Evolutionary conservation across 1,284 basidiomycete species (phyloP), one percentile per base, ranked within the genome.

Genomic region (Moesziomyces sp.): DNA sequence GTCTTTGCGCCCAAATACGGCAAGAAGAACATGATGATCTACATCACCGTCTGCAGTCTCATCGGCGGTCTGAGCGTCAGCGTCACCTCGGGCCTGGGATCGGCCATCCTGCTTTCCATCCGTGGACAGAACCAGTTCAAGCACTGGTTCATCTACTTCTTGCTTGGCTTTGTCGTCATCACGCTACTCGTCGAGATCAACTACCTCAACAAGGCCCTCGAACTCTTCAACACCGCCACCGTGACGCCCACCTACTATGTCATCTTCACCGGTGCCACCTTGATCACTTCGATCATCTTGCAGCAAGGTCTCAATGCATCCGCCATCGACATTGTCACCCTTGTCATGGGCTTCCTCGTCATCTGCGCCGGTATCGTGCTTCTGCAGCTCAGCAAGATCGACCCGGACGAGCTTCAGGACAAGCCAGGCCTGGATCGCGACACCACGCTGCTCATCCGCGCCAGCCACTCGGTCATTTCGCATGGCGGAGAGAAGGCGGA

Each of bases 41-140:
- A 98, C 85, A 84, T 84, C 52, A 75, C 80, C 52, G 64, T 82
- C 30, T 99, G 96, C 85, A 94, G 92, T 72, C 90, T 98, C 87
- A 97, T 98, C 80, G 96, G 96, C 28, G 96, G 97, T 1, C 91
- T 99, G 65, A 93, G 91, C 69, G 96, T 99, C 76, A 94, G 92
- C 77, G 95, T 96, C 63, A 97, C 94, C 3, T 94, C 93, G 46
- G 96, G 96, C 38, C 88, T 99, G 21, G 96, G 96, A 40, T 87
- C 93, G 23, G 91, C 94, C 44, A 97, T 99, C 79, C 89, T 99
- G 35, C 91, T 92, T 38, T 91, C 90, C 44, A 92, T 91, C 19
- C 87, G 90, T 85, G 94, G 94, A 48, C 88, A 92, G 80, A 96
- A 92, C 83, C 93, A 94, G 88, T 87, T 88, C 82, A 92, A 84